Evolutionary conservation across 129 eudicot species (phyloP).

Genomic region (Escallonia herrerae): DNA sequence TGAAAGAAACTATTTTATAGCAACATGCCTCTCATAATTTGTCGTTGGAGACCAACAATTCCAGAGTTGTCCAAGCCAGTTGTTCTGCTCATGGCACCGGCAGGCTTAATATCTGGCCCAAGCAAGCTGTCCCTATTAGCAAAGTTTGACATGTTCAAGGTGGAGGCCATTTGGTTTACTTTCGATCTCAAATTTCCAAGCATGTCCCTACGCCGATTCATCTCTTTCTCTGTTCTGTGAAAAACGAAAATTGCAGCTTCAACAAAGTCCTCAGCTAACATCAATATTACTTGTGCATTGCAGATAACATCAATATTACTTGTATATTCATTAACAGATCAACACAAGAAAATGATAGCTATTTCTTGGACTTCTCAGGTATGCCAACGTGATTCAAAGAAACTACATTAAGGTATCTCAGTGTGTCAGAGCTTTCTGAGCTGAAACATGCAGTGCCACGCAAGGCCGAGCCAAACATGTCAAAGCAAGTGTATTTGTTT

Average conservation of each 20-base stretch:
- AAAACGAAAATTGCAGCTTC: slow-evolving; percentile 9
- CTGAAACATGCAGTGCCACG: too few species aligned
- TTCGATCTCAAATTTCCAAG: slow-evolving; percentile 75
- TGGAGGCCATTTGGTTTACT: slow-evolving; percentile 85
- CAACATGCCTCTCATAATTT: slow-evolving; percentile 85
- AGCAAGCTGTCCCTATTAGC: slow-evolving; percentile 93
- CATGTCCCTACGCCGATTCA: slow-evolving; percentile 83
- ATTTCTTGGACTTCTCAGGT: too few species aligned
- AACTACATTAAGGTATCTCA: too few species aligned
- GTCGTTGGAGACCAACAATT: slow-evolving; percentile 81
- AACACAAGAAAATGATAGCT: too few species aligned
- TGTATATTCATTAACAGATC: neutral
- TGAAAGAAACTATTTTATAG: neutral
- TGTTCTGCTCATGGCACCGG: slow-evolving; percentile 81
- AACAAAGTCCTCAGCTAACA: slow-evolving; percentile 3
- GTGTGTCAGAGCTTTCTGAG: too few species aligned
- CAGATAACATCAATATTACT: neutral
- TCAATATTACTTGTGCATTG: slow-evolving; percentile 3
- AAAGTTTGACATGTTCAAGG: slow-evolving; percentile 93
- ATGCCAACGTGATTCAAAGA: too few species aligned
- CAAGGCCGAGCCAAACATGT: too few species aligned
- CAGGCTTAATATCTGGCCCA: slow-evolving; percentile 87
- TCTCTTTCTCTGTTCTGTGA: slow-evolving; percentile 87
- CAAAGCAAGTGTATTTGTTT: too few species aligned
- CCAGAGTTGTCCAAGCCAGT: slow-evolving; percentile 74